A percentile compares a stretch with the other conserved stretches of the same genome.
phyloP scores from a whole-genome alignment of 2,329 filamentous ascomycete genomes.

The Colletotrichum siamense region DNA sequence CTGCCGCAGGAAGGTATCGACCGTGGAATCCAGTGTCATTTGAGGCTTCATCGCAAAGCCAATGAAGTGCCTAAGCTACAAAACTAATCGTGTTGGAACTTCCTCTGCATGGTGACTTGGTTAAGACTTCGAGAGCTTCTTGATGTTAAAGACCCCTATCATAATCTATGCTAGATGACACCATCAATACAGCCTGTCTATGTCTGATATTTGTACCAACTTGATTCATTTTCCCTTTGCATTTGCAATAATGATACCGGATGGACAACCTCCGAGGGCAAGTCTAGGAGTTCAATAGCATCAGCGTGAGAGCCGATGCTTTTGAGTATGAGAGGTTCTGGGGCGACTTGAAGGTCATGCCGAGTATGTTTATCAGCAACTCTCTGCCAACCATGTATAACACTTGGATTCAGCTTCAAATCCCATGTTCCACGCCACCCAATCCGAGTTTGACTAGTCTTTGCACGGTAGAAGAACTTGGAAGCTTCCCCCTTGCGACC shows the following conservation, averaged over 20 bases:
- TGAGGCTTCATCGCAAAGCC: not conserved
- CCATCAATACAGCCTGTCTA: fast-evolving
- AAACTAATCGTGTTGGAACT: not conserved
- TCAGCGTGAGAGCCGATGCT: not conserved
- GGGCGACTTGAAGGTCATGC: not conserved
- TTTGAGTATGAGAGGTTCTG: not conserved
- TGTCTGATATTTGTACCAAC: not conserved
- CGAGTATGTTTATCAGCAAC: not conserved
- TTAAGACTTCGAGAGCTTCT: not conserved
- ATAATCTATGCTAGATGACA: not conserved
- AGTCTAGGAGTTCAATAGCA: not conserved
- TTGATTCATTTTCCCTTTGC: not conserved
- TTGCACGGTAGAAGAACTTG: slow-evolving; percentile 35
- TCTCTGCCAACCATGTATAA: not conserved
- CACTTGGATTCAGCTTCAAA: not conserved
- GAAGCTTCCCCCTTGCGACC: slow-evolving; percentile 31
- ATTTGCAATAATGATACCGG: not conserved
- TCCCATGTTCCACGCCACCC: slow-evolving; percentile 4
- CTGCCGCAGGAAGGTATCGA: not conserved
- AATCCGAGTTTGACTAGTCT: not conserved
- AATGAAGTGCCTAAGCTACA: not conserved
- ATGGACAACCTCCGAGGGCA: not conserved
- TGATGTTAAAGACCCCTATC: not conserved
- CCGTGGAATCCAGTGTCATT: too few relatives aligned
- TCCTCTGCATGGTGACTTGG: not conserved